A percentile compares a stretch with the other conserved stretches of the same genome.
These are phyloP conservation scores for Fusarium heterosporum DNA, from an alignment of 2,329 filamentous ascomycete species.

Conservation along the genomic window DNA sequence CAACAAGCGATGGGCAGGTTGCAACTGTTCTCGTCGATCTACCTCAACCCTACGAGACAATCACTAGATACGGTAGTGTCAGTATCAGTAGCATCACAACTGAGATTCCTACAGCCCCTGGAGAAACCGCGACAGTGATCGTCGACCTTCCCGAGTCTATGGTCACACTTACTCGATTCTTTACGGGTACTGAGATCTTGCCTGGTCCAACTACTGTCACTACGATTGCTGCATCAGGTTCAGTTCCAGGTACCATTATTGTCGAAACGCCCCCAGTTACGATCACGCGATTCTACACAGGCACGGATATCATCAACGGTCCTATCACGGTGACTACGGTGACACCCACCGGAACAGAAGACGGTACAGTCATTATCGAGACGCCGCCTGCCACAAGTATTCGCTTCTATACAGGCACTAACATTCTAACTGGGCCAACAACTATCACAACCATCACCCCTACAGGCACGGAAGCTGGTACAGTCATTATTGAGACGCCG, in stretches of 20 bases:
- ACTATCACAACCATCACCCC: not conserved
- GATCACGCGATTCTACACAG: not conserved
- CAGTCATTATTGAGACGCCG: not conserved
- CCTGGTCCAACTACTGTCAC: not conserved
- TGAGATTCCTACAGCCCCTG: not conserved
- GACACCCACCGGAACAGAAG: not conserved
- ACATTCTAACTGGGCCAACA: not conserved
- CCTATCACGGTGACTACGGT: not conserved
- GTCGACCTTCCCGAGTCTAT: no score
- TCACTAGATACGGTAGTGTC: not conserved
- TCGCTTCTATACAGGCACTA: slow-evolving; percentile 1
- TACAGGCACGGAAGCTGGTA: not conserved
- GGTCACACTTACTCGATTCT: not conserved
- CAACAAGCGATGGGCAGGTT: not conserved
- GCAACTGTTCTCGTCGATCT: not conserved
- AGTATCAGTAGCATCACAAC: not conserved
- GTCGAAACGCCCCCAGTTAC: not conserved
- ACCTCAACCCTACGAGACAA: not conserved
- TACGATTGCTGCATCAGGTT: not conserved
- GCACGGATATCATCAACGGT: not conserved
- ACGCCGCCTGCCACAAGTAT: not conserved
- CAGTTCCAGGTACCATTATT: not conserved
- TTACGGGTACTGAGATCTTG: rapidly evolving
- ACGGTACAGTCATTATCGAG: not conserved
- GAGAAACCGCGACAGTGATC: slow-evolving; percentile 1